Conservation (phyloP, 345 rosid species). For the Ceriops tagal region DNA sequence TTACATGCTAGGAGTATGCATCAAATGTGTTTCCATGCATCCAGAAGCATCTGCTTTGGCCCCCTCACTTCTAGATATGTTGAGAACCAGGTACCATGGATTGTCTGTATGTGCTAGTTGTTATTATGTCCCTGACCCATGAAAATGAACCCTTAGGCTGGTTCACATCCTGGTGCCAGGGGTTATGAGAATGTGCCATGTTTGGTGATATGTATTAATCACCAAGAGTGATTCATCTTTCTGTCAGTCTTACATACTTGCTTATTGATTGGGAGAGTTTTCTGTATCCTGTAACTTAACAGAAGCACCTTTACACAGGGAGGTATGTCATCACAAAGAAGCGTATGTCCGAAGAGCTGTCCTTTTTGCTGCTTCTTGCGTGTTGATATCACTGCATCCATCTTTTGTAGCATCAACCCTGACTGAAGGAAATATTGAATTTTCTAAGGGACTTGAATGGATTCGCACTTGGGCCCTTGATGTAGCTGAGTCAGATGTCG, state of each 20-base stretch:
- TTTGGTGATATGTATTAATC: not conserved
- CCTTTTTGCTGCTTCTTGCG: conserved; percentile 79
- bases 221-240: not conserved
- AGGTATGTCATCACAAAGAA: conserved; percentile 77
- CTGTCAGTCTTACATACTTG: not conserved
- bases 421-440: conserved; percentile 65
- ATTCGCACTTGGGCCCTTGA: conserved; percentile 74
- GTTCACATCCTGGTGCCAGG: conserved; percentile 2
- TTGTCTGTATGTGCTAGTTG: not conserved
- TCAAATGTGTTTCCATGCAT: conserved; percentile 84
- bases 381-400: conserved; percentile 80
- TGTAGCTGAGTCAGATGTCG: conserved; percentile 70
- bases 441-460: conserved; percentile 89
- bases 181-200: not conserved
- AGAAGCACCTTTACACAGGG: conserved; percentile 43
- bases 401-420: conserved; percentile 68
- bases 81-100: conserved; percentile 64
- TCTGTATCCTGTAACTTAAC: not conserved
- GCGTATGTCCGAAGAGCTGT: conserved; percentile 90
- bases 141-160: conserved; percentile 6
- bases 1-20: conserved; percentile 89
- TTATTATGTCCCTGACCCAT: not conserved
- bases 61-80: conserved; percentile 71
- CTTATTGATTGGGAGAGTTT: not conserved
- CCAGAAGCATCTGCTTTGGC: conserved; percentile 91